Base-by-base conservation (phyloP, 129 eudicot species). In the Cynara cardunculus region DNA sequence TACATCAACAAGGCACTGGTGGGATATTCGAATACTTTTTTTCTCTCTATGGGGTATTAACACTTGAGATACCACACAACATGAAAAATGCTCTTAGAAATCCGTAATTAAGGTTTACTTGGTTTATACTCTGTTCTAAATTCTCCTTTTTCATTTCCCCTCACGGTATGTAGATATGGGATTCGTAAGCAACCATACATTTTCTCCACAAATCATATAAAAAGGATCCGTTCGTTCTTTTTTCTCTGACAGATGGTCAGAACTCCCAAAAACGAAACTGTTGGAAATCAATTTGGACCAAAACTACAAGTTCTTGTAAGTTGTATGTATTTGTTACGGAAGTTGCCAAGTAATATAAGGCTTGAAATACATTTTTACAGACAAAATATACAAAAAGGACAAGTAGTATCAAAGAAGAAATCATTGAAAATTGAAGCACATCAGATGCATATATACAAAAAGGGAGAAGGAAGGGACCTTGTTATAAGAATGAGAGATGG, bases 381-480 rank as follows among this genome's bases (percentile, higher is more conserved):
- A 21, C 62, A 53, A 46, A 25, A 35, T 35, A 35, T 6, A 1
- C 1, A 35, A 65, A 12, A 67, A 13, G n/a, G 27, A 41, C 2
- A 56, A 56, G 21, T 18, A 75, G 27, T 25, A 0, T 19, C 4
- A 72, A 25, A 25, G 27, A 4, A 21, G 19, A 37, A 32, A 69
- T 56, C 2, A 34, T 1, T 26, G 12, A 39, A 18, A 4, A 0
- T 26, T 16, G 25, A 73, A 39, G 10, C 61, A 72, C 59, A 72
- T 72, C 4, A 67, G 28, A 8, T 8, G 14, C 9, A 70, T 70
- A 28, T 27, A 71, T 30, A 56, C 46, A 80, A 7, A 80, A n/a
- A 66, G 71, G 7, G 64, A 80, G 53, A 16, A 25, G 11, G 62
- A 21, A 12, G 32, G 14, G 16, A 90, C 97, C 94, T 92, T 83